These are phyloP conservation scores for Trichoderma orchidacearum DNA, from an alignment of 495 filamentous ascomycete genomes.

Conservation along the genomic window DNA sequence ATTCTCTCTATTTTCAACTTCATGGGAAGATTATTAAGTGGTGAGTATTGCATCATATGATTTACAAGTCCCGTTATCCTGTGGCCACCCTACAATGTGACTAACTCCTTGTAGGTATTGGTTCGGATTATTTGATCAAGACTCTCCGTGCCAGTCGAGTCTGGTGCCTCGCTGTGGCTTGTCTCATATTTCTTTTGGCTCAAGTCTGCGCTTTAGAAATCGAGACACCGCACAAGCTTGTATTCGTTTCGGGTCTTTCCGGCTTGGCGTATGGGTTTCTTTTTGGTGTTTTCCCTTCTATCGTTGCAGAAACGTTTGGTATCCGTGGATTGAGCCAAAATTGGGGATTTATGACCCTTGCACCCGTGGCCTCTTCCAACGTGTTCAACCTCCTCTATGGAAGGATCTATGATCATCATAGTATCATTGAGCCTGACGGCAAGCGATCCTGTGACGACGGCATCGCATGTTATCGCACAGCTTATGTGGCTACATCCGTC, in stretches of 20 bases:
- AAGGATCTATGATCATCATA: constrained; percentile 67
- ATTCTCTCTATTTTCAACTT: constrained; percentile 81
- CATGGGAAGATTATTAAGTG: constrained; percentile 62
- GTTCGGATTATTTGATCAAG: constrained; percentile 80
- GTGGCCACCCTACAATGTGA: too few relatives aligned
- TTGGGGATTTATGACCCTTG: constrained; percentile 89
- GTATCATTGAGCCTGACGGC: constrained; percentile 48
- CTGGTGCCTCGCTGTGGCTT: constrained; percentile 76
- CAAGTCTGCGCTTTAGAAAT: constrained; percentile 72
- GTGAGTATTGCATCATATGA: too few relatives aligned
- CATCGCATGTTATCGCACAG: constrained; percentile 62
- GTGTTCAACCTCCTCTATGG: constrained; percentile 88
- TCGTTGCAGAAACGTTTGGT: constrained; percentile 86
- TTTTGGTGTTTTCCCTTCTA: constrained; percentile 87
- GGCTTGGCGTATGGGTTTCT: constrained; percentile 89
- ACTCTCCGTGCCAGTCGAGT: constrained; percentile 63
- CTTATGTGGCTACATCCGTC: constrained; percentile 72
- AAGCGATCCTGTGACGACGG: constrained; percentile 67
- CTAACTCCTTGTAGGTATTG: constrained; percentile 45
- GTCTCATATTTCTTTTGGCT: constrained; percentile 63
- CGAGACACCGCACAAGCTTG: constrained; percentile 64
- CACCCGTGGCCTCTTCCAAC: constrained; percentile 74
- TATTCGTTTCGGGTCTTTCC: constrained; percentile 65
- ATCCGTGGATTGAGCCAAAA: constrained; percentile 78
- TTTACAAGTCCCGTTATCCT: too few relatives aligned